phyloP scores from a whole-genome alignment of 768 basidiomycete species.

The Tylopilus balloui region DNA sequence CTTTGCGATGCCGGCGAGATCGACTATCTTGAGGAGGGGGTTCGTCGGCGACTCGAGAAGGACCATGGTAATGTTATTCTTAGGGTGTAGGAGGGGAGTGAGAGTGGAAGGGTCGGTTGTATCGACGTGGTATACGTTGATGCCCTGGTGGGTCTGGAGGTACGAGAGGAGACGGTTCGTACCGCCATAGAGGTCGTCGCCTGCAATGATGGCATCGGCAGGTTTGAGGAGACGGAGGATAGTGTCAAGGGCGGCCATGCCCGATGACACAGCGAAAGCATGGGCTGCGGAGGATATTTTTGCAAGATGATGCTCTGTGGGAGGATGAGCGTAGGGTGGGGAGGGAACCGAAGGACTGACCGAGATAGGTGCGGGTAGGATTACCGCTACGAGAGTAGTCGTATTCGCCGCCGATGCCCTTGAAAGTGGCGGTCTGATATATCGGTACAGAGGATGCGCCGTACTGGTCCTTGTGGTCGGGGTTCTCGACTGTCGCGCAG shows the following conservation, averaged over 20 bases:
- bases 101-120: slow-evolving; percentile 73
- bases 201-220: slow-evolving; percentile 92
- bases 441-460: slow-evolving; percentile 94
- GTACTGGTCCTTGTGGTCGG: slow-evolving; percentile 90
- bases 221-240: slow-evolving; percentile 93
- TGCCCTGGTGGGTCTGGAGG: slow-evolving; percentile 80
- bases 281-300: slow-evolving; percentile 91
- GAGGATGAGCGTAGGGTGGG: neutral
- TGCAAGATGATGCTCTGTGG: slow-evolving; percentile 89
- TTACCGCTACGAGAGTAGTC: slow-evolving; percentile 96
- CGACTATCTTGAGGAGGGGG: slow-evolving; percentile 91
- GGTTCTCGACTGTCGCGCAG: slow-evolving; percentile 90
- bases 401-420: slow-evolving; percentile 83
- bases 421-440: slow-evolving; percentile 98
- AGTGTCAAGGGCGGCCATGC: slow-evolving; percentile 96
- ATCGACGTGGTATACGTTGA: slow-evolving; percentile 89
- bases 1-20: slow-evolving; percentile 77
- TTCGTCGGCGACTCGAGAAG: slow-evolving; percentile 97
- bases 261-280: slow-evolving; percentile 91
- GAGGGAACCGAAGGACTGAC: slow-evolving; percentile 40
- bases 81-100: slow-evolving; percentile 54
- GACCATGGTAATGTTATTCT: slow-evolving; percentile 84
- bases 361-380: slow-evolving; percentile 91
- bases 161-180: slow-evolving; percentile 93
- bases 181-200: slow-evolving; percentile 96